Evolutionary conservation across 2,329 filamentous ascomycete genomes (phyloP), one percentile per base, ranked within the genome.

Genomic region (Hirsutella rhossiliensis): DNA sequence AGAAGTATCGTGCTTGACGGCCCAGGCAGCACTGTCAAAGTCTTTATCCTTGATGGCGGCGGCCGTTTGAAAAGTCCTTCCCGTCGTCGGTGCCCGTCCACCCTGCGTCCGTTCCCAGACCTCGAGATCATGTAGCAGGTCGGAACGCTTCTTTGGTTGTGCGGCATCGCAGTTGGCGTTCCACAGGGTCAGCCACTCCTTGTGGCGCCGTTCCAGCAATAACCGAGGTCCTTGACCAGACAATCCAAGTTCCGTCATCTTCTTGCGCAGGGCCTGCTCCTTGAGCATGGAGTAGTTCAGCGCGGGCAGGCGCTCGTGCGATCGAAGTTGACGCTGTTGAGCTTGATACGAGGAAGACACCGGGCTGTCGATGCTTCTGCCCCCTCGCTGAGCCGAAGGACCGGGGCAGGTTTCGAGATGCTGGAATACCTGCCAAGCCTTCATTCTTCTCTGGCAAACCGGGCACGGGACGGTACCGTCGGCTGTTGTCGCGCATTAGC

Each of bases 101-200:
- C 87, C 86, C 50, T 94, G 80, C 0, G 84, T 90, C 38, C 80
- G 75, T 62, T 98, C 92, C 90, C 92, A 97, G 1, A 76, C 64
- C 19, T 90, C 84, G 12, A 98, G 62, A 47, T 97, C 90, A 13
- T 76, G 77, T 15, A 94, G 63, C 5, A 98, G 62, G 45, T 92
- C 82, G 7, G 65, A 57, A 50, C 85, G 87, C 11, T 71, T 70
- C 57, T 83, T 84, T 0, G 87, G 87, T 2, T 69, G 68, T 31
- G 75, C 76, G 2, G 89, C 84, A 62, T 98, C 92, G 63, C 88
- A 95, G 59, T 98, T 98, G 11, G 94, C 86, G 61, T 98, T 98
- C 84, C 87, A 96, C 17, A 98, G 66, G 32, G 92, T 96, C 42
- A 92, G 74, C 89, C 89, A 98, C 62, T 98, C 92, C 20, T 78